These are phyloP conservation scores for Athelia psychrophila DNA, from an alignment of 1,284 basidiomycete genomes.

Conservation along the genomic window DNA sequence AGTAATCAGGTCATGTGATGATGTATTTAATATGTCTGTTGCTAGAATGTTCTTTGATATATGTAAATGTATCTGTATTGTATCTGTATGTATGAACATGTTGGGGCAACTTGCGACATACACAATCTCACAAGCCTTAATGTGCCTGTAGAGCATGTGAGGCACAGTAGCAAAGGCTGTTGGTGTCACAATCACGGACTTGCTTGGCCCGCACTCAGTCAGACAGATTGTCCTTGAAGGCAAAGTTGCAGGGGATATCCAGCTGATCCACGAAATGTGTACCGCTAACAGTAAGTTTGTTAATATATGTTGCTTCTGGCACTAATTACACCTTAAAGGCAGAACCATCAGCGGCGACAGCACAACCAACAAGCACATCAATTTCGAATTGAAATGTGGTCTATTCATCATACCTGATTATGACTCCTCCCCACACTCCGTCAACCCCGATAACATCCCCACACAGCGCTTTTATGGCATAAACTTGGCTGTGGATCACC, in stretches of 20 bases:
- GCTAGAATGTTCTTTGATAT: too few relatives aligned
- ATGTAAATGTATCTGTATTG: too few relatives aligned
- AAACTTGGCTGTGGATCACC: constrained; percentile 15
- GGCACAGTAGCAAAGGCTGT: background rate
- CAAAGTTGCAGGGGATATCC: constrained; percentile 15
- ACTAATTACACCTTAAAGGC: background rate
- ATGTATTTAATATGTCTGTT: too few relatives aligned
- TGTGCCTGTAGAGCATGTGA: background rate
- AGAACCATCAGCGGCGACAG: constrained; percentile 19
- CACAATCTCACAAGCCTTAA: background rate
- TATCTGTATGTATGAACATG: too few relatives aligned
- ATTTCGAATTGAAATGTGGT: constrained; percentile 16
- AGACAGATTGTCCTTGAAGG: constrained; percentile 11
- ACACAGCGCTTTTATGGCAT: constrained; percentile 13
- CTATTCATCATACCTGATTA: constrained; percentile 7
- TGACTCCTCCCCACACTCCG: background rate
- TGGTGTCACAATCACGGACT: background rate
- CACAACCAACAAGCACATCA: constrained; percentile 17
- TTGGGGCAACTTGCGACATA: background rate
- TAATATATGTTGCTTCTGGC: background rate
- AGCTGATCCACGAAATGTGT: constrained; percentile 12
- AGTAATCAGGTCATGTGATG: too few relatives aligned
- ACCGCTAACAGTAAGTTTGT: constrained; percentile 6
- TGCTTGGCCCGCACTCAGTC: constrained; percentile 5
- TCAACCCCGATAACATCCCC: background rate